These are phyloP conservation scores for Babesia microti DNA, from an alignment of 169 alveolate species.

Conservation along the genomic window DNA sequence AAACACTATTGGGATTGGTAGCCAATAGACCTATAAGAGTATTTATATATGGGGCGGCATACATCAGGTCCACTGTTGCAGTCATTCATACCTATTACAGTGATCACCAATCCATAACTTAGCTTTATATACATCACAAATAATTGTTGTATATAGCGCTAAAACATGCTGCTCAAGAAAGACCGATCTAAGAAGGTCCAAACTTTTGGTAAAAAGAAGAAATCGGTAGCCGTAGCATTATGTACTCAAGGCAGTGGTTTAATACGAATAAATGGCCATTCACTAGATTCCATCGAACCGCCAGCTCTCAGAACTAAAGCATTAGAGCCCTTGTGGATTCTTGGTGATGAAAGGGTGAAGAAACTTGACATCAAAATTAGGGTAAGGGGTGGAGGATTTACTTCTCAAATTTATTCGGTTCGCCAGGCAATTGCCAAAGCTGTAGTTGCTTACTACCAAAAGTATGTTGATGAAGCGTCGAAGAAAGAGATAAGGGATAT, in stretches of 20 bases:
- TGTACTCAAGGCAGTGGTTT: conserved; percentile 85
- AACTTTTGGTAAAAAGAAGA: conserved; percentile 95
- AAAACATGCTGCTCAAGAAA: background rate
- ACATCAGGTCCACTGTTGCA: no score
- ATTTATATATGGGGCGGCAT: no score
- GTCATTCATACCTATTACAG: background rate
- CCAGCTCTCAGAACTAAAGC: conserved; percentile 86
- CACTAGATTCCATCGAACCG: conserved; percentile 90
- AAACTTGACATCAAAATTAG: conserved; percentile 91
- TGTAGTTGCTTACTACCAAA: conserved; percentile 93
- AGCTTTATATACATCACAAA: no score
- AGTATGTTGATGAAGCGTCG: conserved; percentile 89
- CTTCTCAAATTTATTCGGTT: conserved; percentile 91
- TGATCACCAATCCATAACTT: background rate
- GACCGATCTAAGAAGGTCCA: conserved; percentile 70
- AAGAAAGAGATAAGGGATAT: conserved; percentile 86
- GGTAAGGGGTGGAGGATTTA: conserved; percentile 97
- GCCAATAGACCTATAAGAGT: no score
- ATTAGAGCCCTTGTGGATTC: conserved; percentile 91
- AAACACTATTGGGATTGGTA: no score
- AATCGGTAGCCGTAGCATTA: conserved; percentile 96
- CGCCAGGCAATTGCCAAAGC: conserved; percentile 97
- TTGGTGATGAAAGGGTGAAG: conserved; percentile 86
- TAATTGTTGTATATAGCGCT: background rate
- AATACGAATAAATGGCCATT: conserved; percentile 92